Base-by-base conservation (phyloP, 2,329 filamentous ascomycete species). In the Aplosporella prunicola region DNA sequence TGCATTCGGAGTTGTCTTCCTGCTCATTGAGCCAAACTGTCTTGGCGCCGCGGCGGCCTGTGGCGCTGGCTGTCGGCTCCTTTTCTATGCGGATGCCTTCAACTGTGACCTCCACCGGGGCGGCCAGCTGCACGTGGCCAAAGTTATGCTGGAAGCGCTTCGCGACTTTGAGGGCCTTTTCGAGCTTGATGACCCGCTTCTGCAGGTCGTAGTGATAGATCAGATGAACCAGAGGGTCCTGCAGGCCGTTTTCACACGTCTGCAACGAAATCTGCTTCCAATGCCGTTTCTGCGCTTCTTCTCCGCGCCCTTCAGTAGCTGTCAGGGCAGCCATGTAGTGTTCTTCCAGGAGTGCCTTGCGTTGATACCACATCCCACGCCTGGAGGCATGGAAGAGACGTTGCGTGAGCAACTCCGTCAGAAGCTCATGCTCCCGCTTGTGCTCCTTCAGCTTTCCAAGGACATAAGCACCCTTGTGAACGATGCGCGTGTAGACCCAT, bases 161-260 rank as follows among this genome's bases (percentile, higher is more conserved):
- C 0, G 86, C 80, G 15, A 95, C 74, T 43, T 82, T 86, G 5
- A 96, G 68, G 23, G 76, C 74, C 53, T 78, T 89, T 58, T 98
- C 91, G 1, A 98, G 72, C 60, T 95, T 96, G 33, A 76, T 72
- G n/a, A 95, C 75, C 1, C 91, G 80, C 58, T 94, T 96, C 57
- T 96, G 89, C 5, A 98, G 66, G 51, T 96, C 89, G 52, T 93
- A 86, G 55, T 98, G 89, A 55, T 85, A 89, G 42, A 94, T 91
- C 16, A 94, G 62, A 58, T 98, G 91, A 42, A 89, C 93, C 40
- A 91, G 74, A 18, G 78, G 77, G 50, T 98, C 91, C 55, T 94
- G 81, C 1, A 98, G 69, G 1, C 85, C 91, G 26, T 74, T 67
- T 58, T 94, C 88, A 52, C 91, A 96, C 0, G 91, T 98, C 6